Conservation (phyloP, 257 asterid species). For the Nyctanthes arbortristis region DNA sequence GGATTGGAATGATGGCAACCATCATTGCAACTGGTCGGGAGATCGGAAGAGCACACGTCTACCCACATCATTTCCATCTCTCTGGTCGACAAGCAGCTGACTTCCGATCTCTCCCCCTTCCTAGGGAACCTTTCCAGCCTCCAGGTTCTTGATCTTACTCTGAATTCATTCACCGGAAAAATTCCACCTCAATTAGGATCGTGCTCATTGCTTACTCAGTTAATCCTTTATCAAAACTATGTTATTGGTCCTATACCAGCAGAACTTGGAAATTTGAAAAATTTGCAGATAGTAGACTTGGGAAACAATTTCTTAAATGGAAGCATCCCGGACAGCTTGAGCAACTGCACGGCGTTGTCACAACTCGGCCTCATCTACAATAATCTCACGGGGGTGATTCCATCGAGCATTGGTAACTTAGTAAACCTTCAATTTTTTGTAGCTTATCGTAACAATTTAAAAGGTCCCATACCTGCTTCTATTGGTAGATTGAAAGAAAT, state of each 20-base stretch:
- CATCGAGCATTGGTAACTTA: slow-evolving; percentile 53
- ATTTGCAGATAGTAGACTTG: slow-evolving; percentile 47
- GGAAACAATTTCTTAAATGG: slow-evolving; percentile 63
- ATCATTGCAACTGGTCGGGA: slow-evolving; percentile 86
- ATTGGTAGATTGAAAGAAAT: slow-evolving; percentile 46
- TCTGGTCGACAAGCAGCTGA: slow-evolving; percentile 47
- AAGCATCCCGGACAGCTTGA: slow-evolving; percentile 55
- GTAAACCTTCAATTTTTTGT: slow-evolving; percentile 50
- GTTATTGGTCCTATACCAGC: slow-evolving; percentile 65
- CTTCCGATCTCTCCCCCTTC: slow-evolving; percentile 54
- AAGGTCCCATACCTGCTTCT: slow-evolving; percentile 66
- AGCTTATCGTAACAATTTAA: slow-evolving; percentile 48
- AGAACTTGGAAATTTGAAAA: slow-evolving; percentile 51
- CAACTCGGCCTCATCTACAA: slow-evolving; percentile 49
- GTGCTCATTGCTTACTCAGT: slow-evolving; percentile 42
- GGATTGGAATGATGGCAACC: slow-evolving; percentile 55
- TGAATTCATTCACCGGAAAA: slow-evolving; percentile 60
- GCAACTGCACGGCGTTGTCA: slow-evolving; percentile 56
- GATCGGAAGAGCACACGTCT: slow-evolving; percentile 43
- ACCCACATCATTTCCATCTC: slow-evolving; percentile 51
- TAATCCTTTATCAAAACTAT: slow-evolving; percentile 46
- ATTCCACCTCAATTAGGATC: slow-evolving; percentile 59
- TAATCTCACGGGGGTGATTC: slow-evolving; percentile 66
- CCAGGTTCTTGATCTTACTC: slow-evolving; percentile 75
- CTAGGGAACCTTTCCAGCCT: slow-evolving; percentile 67